A percentile compares a stretch with the other conserved stretches of the same genome.
phyloP scores from a whole-genome alignment of 495 filamentous ascomycete species.

The Aspergillus baeticus region DNA sequence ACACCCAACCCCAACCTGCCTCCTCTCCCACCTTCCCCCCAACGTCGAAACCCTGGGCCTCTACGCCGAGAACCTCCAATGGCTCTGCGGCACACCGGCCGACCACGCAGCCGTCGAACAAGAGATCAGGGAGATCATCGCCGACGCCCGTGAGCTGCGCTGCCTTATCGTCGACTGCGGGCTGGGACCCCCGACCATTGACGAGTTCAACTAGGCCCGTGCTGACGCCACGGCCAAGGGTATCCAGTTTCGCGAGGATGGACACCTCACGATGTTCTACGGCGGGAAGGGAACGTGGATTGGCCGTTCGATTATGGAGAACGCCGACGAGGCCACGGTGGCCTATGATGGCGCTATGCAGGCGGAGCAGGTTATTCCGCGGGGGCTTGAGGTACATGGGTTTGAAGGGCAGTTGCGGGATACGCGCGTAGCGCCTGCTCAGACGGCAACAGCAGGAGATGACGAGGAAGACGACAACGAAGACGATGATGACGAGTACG shows the following conservation, averaged over 20 bases:
- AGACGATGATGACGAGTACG: no score
- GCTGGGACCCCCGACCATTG: no score
- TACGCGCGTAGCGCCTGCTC: slow-evolving; percentile 59
- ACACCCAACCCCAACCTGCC: background rate
- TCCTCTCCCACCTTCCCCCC: background rate
- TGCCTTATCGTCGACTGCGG: no score
- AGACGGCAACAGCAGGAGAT: slow-evolving; percentile 62
- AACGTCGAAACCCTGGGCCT: slow-evolving; percentile 1
- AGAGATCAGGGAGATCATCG: background rate
- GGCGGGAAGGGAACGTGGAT: no score
- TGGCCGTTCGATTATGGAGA: background rate
- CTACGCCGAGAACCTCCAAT: background rate
- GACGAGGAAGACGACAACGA: no score
- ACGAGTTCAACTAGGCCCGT: no score
- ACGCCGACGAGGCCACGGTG: background rate
- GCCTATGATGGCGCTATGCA: background rate
- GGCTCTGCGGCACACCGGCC: no score
- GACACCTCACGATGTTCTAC: no score
- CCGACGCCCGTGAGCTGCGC: background rate
- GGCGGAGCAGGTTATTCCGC: background rate
- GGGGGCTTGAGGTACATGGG: background rate
- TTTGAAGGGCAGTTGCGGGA: slow-evolving; percentile 43
- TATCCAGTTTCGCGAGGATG: no score
- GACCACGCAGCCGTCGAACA: background rate
- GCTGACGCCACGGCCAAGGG: no score